phyloP scores from a whole-genome alignment of 148 eudicot genomes.

The Polygonum maritimum region DNA sequence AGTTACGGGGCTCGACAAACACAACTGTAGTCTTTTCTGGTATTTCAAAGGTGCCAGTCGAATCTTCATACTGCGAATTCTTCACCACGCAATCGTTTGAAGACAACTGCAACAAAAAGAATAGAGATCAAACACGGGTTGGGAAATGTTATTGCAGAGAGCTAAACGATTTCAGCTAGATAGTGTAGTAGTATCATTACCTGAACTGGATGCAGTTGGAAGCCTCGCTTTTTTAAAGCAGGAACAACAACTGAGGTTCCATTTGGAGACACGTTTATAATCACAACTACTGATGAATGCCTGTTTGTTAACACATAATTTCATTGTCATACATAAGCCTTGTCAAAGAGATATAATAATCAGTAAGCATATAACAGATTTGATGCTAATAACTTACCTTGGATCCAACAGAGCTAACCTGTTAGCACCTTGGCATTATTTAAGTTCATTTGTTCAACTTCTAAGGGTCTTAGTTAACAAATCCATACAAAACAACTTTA shows the following conservation, averaged over 20 bases:
- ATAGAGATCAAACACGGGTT: not conserved
- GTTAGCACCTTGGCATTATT: slow-evolving; percentile 46
- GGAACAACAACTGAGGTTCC: slow-evolving; percentile 40
- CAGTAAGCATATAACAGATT: not conserved
- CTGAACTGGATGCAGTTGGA: slow-evolving; percentile 78
- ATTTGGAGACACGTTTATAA: slow-evolving; percentile 53
- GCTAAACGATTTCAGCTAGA: not conserved
- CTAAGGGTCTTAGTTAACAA: too few species aligned
- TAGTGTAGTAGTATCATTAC: slow-evolving; percentile 17
- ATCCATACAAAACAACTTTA: too few species aligned
- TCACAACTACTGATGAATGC: slow-evolving; percentile 51
- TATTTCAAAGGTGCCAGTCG: slow-evolving; percentile 51
- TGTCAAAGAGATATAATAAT: not conserved
- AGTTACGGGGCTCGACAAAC: slow-evolving; percentile 61
- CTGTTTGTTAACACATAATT: slow-evolving; percentile 29
- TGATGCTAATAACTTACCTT: slow-evolving; percentile 47
- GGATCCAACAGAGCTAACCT: slow-evolving; percentile 71
- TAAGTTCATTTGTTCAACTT: too few species aligned
- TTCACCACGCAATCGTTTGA: slow-evolving; percentile 56
- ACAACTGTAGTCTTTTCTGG: slow-evolving; percentile 78
- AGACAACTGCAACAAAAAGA: slow-evolving; percentile 33
- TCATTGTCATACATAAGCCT: not conserved
- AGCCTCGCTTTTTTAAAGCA: slow-evolving; percentile 33
- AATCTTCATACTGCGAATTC: slow-evolving; percentile 52
- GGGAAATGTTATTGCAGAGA: not conserved